phyloP scores from a whole-genome alignment of 257 asterid genomes.

The Nicotiana obtusifolia region DNA sequence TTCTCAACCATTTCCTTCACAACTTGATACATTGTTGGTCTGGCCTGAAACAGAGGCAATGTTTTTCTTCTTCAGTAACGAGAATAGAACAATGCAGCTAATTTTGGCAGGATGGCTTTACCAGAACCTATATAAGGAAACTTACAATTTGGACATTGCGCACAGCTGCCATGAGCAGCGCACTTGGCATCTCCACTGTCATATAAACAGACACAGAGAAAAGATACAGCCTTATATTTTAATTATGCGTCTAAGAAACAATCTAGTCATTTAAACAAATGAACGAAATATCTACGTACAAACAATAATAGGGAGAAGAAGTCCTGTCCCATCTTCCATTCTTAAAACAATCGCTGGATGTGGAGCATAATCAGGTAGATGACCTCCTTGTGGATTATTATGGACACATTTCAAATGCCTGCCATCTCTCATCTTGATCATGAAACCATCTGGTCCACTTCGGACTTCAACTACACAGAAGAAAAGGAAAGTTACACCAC shows the following conservation, averaged over 20 bases:
- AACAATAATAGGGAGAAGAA: slow-evolving; percentile 89
- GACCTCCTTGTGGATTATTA: slow-evolving; percentile 75
- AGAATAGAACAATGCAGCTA: neutral
- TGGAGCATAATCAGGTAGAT: slow-evolving; percentile 71
- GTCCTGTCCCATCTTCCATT: slow-evolving; percentile 97
- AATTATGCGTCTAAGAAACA: neutral
- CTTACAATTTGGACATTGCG: slow-evolving; percentile 91
- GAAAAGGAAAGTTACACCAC: neutral
- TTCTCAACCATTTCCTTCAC: slow-evolving; percentile 88
- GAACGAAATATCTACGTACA: slow-evolving; percentile 40
- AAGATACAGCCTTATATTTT: neutral
- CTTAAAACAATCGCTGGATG: slow-evolving; percentile 96
- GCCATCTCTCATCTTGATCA: slow-evolving; percentile 97
- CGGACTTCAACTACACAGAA: slow-evolving; percentile 75
- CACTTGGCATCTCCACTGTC: slow-evolving; percentile 99
- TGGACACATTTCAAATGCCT: slow-evolving; percentile 70
- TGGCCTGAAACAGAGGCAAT: slow-evolving; percentile 47
- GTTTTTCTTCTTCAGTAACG: slow-evolving; percentile 5
- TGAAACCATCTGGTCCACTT: slow-evolving; percentile 93
- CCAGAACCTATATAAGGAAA: slow-evolving; percentile 10
- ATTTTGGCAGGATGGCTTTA: neutral
- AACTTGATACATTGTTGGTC: slow-evolving; percentile 94
- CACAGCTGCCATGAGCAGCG: slow-evolving; percentile 92
- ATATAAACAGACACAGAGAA: slow-evolving; percentile 5
- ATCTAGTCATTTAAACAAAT: neutral